Percentiles rank a stretch among this genome's conserved stretches.
phyloP scores from a whole-genome alignment of 1,284 basidiomycete species.

The Moniliella sp. region DNA sequence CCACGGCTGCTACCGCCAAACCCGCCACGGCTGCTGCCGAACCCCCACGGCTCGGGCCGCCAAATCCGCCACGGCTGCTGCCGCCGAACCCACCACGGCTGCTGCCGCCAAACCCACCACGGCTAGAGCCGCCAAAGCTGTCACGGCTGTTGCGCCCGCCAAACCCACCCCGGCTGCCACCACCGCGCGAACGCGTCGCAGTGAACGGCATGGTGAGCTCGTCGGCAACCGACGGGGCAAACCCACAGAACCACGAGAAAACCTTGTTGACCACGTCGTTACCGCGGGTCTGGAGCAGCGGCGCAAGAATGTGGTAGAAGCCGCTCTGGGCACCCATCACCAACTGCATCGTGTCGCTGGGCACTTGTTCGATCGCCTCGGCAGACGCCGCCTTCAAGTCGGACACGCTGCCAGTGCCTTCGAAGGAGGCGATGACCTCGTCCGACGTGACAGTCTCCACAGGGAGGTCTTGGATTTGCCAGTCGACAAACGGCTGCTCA shows the following conservation, averaged over 20 bases:
- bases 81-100: too few relatives aligned
- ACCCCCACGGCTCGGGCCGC: too few relatives aligned
- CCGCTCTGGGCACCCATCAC: neutral
- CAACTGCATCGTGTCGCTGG: neutral
- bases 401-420: slow-evolving; percentile 39
- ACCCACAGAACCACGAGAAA: slow-evolving; percentile 1
- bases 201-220: neutral
- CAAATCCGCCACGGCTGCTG: too few relatives aligned
- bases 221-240: neutral
- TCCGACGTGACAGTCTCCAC: slow-evolving; percentile 44
- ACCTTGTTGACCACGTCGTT: slow-evolving; percentile 1
- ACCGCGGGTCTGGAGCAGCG: neutral
- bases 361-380: neutral
- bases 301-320: too few relatives aligned
- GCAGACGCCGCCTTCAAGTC: slow-evolving; percentile 38
- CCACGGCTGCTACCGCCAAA: neutral
- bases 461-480: slow-evolving; percentile 49
- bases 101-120: slow-evolving; percentile 7
- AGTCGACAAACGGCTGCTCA: slow-evolving; percentile 53
- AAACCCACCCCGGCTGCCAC: neutral
- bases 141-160: neutral
- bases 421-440: slow-evolving; percentile 41
- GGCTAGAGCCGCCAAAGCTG: slow-evolving; percentile 4
- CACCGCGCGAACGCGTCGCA: neutral
- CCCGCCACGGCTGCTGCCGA: too few relatives aligned